These are phyloP conservation scores for Puccinia hordei DNA, from an alignment of 1,284 basidiomycete genomes.

Conservation along the genomic window DNA sequence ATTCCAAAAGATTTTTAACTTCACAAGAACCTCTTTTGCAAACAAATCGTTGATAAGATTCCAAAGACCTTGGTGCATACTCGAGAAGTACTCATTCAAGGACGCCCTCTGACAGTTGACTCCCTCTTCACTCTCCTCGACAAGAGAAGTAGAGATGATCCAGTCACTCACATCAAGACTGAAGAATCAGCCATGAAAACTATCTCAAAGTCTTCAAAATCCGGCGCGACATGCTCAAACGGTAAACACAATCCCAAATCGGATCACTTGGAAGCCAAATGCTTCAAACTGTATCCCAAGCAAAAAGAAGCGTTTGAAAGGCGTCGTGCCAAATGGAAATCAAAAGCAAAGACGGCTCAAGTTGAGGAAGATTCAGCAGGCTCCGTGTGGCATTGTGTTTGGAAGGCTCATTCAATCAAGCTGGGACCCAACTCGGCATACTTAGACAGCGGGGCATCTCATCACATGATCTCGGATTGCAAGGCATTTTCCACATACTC, in stretches of 20 bases:
- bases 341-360: neutral
- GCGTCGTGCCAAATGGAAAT: neutral
- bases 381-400: too few relatives aligned
- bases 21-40: too few relatives aligned
- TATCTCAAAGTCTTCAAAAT: neutral
- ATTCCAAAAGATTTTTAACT: too few relatives aligned
- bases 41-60: too few relatives aligned
- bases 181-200: neutral
- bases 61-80: too few relatives aligned
- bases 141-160: neutral
- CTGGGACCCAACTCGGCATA: neutral
- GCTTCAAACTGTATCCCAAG: slow-evolving; percentile 1
- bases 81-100: too few relatives aligned
- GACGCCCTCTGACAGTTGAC: neutral
- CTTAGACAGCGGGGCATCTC: slow-evolving; percentile 13
- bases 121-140: neutral
- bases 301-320: neutral
- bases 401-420: neutral
- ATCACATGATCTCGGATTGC: too few relatives aligned
- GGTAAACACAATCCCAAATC: slow-evolving; percentile 22
- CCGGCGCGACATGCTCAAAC: neutral
- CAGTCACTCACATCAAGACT: neutral
- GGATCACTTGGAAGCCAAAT: neutral
- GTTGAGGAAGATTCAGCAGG: neutral
- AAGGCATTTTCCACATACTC: slow-evolving; percentile 4